Evolutionary conservation across 2,329 filamentous ascomycete genomes (phyloP), one percentile per base, ranked within the genome.

Genomic region (Aspergillus bombycis): DNA sequence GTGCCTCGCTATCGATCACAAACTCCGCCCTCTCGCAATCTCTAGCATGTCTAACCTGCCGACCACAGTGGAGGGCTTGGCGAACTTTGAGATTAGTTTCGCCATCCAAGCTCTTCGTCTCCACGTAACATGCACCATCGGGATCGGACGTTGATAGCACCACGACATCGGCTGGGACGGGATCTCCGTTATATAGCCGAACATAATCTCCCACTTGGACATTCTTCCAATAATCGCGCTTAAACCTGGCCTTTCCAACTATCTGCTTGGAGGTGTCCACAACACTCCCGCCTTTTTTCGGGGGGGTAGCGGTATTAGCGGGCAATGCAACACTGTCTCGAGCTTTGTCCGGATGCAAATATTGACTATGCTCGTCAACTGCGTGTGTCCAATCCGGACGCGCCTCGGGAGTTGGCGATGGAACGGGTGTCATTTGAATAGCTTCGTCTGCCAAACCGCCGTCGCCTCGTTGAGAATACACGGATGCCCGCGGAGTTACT

Each of bases 61-160:
- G 89, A 14, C 94, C 92, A 73, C 92, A 95, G 67, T 94, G 91
- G 48, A 99, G 85, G 23, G 95, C 93, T 73, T 94, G 92, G 63
- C 95, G 91, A 65, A 97, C 93, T 79, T 99, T 99, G 66, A 99
- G 82, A 72, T 99, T 99, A 2, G 95, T 99, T 80, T 99, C 95
- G 57, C 95, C 95, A 73, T 99, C 95, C 82, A 99, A 77, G 75
- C 97, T 98, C 83, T 98, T 99, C 2, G 95, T 99, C 79, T 99
- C 95, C 26, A 99, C 91, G 72, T 97, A 99, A 79, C 95, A 99
- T 43, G 92, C 92, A 57, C 95, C 95, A 71, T 99, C 95, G 0
- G 91, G 86, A 71, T 98, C 95, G 2, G 95, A 97, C 0, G 95
- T 98, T 2, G 95, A 92, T 28, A 99, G 81, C 50, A 99, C 91